These are phyloP conservation scores for Aphanomyces stellatus DNA, from an alignment of 352 stramenopile species.

Conservation along the genomic window DNA sequence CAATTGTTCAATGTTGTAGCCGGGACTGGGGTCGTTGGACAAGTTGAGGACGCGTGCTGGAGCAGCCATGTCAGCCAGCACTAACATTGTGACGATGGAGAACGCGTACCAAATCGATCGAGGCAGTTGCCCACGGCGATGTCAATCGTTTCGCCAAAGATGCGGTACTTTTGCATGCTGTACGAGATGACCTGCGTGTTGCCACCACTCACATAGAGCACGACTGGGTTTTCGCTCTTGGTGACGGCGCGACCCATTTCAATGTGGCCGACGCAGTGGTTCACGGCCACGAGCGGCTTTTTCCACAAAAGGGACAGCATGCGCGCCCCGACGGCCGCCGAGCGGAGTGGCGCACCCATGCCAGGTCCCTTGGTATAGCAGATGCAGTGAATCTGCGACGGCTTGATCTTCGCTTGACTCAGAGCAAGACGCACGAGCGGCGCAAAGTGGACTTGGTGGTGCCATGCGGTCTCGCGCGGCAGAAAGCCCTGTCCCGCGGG, in stretches of 20 bases:
- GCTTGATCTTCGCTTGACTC: conserved; percentile 79
- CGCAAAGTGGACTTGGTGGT: conserved; percentile 98
- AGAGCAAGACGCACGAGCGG: conserved; percentile 93
- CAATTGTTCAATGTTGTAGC: conserved; percentile 99
- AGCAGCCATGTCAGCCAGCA: background rate
- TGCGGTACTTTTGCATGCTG: conserved; percentile 85
- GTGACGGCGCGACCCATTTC: conserved; percentile 99
- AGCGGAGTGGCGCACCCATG: conserved; percentile 98
- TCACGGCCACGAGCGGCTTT: conserved; percentile 95
- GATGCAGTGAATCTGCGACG: conserved; percentile 87
- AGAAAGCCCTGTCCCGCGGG: conserved; percentile 96
- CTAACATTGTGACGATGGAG: background rate
- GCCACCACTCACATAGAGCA: conserved; percentile 98
- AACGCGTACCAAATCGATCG: conserved; percentile 90
- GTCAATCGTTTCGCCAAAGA: conserved; percentile 99
- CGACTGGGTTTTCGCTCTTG: conserved; percentile 91
- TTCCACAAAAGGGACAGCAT: conserved; percentile 94
- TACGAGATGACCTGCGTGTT: conserved; percentile 97
- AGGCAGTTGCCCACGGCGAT: conserved; percentile 99
- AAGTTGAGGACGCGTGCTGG: conserved; percentile 89
- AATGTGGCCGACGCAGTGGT: conserved; percentile 99
- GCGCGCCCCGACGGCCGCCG: conserved; percentile 91
- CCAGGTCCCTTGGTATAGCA: conserved; percentile 95
- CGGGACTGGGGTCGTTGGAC: conserved; percentile 97
- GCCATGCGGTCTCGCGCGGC: conserved; percentile 96